Base-by-base conservation (phyloP, 2,329 filamentous ascomycete species). In the Cladosporium oxysporum region DNA sequence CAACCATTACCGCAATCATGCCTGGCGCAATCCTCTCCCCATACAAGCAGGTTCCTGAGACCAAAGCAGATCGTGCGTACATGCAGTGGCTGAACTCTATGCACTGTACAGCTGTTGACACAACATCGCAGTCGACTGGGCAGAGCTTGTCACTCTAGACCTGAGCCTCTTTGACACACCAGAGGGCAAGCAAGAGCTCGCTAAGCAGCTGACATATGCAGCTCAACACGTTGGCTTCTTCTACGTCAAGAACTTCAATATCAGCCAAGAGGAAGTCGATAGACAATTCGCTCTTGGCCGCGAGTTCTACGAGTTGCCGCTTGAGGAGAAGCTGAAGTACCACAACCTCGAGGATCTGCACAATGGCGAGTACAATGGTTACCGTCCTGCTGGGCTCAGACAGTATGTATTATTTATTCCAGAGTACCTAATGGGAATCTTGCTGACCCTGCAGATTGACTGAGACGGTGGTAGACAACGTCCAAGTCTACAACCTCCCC, bases 231-330 rank as follows among this genome's bases (percentile, higher is more conserved):
- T 80, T 69, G 84, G 86, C 0, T 86, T 89, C 77, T 89, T 89
- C 77, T 88, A 88, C 67, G 83, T 89, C 23, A 84, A 83, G 66
- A 87, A 88, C 75, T 88, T 85, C 67, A 86, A 86, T 35, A 79
- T 89, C n/a, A 78, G 76, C 0, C 85, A 88, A 72, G 85, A 87
- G 57, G 79, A 87, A 72, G 81, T 89, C 1, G 83, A 89, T 69
- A 78, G 80, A 6, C 87, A 89, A 68, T 89, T 88, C 68, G 85
- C 86, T 14, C 81, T 89, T 2, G 87, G 83, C 1, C 85, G 85
- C 66, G 79, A 84, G 41, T 83, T 89, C 68, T 88, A 88, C 71
- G 73, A 82, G 5, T 77, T 89, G 0, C 80, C 86, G 0, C 78
- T 81, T 0, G 83, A 86, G 11, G 86, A 89, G 71, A 89, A 88